Percentiles rank a stretch among this genome's conserved stretches.
These are phyloP conservation scores for Auricularia sp. DNA, from an alignment of 768 basidiomycete species.

Conservation along the genomic window DNA sequence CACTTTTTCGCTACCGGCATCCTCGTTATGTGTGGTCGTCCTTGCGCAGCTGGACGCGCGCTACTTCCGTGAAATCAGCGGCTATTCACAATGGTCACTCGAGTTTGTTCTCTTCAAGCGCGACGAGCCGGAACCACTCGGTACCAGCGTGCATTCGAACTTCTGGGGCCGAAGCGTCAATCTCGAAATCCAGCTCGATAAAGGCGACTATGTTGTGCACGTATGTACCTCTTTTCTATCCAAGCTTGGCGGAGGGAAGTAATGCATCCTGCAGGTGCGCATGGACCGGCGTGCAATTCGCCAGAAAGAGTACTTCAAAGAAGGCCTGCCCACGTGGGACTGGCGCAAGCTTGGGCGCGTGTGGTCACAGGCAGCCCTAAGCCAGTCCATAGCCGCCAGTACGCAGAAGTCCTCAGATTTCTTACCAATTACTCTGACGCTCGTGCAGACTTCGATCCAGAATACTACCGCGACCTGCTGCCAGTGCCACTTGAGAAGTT, in stretches of 20 bases:
- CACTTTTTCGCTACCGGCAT: conserved; percentile 32
- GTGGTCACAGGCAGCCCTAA: conserved; percentile 3
- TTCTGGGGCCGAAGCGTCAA: conserved; percentile 17
- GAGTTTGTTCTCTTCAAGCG: conserved; percentile 43
- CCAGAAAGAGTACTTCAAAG: background rate
- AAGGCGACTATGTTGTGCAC: conserved; percentile 24
- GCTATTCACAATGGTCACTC: conserved; percentile 34
- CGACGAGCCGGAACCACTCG: conserved; percentile 26
- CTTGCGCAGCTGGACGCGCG: conserved; percentile 41
- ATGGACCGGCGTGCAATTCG: background rate
- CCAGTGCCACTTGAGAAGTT: background rate
- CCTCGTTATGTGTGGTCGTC: conserved; percentile 37
- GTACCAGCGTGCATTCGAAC: conserved; percentile 11
- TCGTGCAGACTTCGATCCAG: background rate
- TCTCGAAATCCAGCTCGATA: conserved; percentile 14
- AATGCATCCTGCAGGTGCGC: background rate
- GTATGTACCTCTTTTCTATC: conserved; percentile 8
- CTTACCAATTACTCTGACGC: background rate
- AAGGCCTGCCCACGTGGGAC: background rate
- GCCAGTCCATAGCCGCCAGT: conserved; percentile 7
- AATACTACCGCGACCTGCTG: background rate
- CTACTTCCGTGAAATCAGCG: conserved; percentile 39
- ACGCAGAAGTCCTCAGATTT: too few species aligned
- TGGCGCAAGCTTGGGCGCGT: conserved; percentile 6
- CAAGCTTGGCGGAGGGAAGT: background rate